Evolutionary conservation across 805 yeast species (phyloP), one percentile per base, ranked within the genome.

Genomic region (Zygoascus flipseniorum): DNA sequence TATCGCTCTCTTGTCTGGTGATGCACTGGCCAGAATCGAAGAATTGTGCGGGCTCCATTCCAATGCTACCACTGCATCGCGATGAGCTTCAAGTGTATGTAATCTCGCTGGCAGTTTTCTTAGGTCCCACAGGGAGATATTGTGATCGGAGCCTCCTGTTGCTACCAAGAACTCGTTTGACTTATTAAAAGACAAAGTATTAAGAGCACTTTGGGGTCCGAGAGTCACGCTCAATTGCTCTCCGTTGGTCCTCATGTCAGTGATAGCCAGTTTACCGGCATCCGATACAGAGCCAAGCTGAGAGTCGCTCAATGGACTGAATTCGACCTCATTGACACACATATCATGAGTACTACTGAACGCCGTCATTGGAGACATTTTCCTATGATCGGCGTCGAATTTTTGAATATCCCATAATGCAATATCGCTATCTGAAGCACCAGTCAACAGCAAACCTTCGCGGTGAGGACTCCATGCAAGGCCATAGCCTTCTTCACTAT

Each of bases 261-360:
- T 75, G 1, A 86, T 46, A 47, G 74, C 74, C 32, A 80, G 65
- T 2, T 57, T 55, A 8, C 79, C 77, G 48, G 76, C 78, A 57
- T 90, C 97, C 42, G 89, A 86, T 1, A 81, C 90, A 1, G 79
- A 66, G 1, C 79, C 81, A 54, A 89, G 75, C 1, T 87, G 59
- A 0, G 81, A 71, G 55, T 79, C 81, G 62, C 87, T 89, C 37
- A 69, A 67, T 1, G 79, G 78, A 52, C 78, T 70, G 89, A 90
- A 89, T 52, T 82, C 76, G 1, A 86, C 73, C 60, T 84, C 90
- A 65, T 89, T 90, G 14, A 83, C 76, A 0, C 89, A 19, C 8
- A 14, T 88, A 1, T 62, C 63, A 1, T 63, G 64, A 54, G 76
- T 80, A 8, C 69, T 66, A 1, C 62, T 57, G 39, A 57, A 60